Percentiles rank a stretch among this genome's conserved stretches.
These are phyloP conservation scores for Aciculosporium take DNA, from an alignment of 2,329 filamentous ascomycete species.

Conservation along the genomic window DNA sequence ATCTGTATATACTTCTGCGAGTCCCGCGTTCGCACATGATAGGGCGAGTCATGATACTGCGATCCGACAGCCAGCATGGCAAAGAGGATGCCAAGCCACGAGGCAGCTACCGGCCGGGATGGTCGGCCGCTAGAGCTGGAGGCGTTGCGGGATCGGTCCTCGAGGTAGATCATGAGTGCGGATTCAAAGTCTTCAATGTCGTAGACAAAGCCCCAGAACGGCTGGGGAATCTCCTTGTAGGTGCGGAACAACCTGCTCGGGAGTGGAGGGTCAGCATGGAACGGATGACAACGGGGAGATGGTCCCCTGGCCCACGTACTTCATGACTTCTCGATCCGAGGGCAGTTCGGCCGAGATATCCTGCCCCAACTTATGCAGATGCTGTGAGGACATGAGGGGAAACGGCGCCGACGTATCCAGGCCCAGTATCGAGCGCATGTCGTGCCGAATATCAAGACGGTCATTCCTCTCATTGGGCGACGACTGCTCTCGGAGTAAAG, in stretches of 20 bases:
- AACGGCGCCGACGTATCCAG: constrained; percentile 53
- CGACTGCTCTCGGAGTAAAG: constrained; percentile 47
- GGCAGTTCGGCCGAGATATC: constrained; percentile 49
- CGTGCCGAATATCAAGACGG: constrained; percentile 43
- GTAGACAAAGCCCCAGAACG: constrained; percentile 54
- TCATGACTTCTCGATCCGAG: constrained; percentile 51
- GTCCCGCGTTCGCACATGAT: constrained; percentile 44
- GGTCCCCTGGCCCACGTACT: constrained; percentile 28
- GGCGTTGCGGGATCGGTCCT: constrained; percentile 45
- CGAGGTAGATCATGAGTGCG: constrained; percentile 49
- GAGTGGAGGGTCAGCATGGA: background rate
- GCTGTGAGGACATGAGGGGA: constrained; percentile 49
- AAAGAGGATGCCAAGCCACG: constrained; percentile 53
- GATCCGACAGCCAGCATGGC: constrained; percentile 51
- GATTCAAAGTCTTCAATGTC: constrained; percentile 53
- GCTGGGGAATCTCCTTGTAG: constrained; percentile 53
- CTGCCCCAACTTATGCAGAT: constrained; percentile 43
- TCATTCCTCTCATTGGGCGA: constrained; percentile 37
- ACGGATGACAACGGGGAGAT: background rate
- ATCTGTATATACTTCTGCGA: constrained; percentile 49
- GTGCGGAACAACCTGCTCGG: constrained; percentile 42
- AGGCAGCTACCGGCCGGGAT: constrained; percentile 42
- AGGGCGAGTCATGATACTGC: constrained; percentile 51
- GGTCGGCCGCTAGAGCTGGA: constrained; percentile 29
- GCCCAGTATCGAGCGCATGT: constrained; percentile 52